Percentiles rank a stretch among this genome's conserved stretches.
phyloP scores from a whole-genome alignment of 257 asterid genomes.

The Marsdenia floribunda region DNA sequence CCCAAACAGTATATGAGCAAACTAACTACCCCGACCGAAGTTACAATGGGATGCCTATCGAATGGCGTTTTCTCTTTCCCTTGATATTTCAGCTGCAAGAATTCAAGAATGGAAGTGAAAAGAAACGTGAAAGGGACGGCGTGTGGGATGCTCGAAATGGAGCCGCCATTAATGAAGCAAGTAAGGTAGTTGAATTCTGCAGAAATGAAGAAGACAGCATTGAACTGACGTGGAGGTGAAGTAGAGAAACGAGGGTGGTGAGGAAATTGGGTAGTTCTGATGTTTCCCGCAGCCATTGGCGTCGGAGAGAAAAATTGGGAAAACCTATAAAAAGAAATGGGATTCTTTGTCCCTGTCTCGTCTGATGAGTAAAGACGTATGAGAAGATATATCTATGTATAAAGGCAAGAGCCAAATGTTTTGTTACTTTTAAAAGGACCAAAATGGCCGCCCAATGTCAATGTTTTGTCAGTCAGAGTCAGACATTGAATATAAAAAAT shows the following conservation, averaged over 20 bases:
- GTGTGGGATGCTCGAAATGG: background rate
- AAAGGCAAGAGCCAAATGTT: no score
- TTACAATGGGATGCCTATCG: background rate
- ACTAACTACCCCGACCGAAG: background rate
- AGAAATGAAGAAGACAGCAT: background rate
- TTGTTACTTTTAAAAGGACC: no score
- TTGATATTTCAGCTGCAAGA: conserved; percentile 2
- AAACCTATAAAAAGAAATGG: background rate
- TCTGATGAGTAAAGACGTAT: no score
- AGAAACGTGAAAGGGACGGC: background rate
- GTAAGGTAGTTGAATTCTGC: background rate
- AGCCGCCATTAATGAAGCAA: background rate
- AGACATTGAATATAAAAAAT: no score
- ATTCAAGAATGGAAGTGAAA: background rate
- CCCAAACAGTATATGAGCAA: background rate
- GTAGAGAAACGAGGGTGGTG: background rate
- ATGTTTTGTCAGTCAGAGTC: no score
- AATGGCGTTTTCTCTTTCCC: background rate
- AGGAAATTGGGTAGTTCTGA: background rate
- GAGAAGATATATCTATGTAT: no score
- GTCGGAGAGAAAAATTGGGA: background rate
- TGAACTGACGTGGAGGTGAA: background rate
- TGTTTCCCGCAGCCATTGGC: background rate
- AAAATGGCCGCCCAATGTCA: no score
- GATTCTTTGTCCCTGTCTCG: background rate